Conservation (phyloP, 441 rosid genomes). For the Biscutella laevigata region DNA sequence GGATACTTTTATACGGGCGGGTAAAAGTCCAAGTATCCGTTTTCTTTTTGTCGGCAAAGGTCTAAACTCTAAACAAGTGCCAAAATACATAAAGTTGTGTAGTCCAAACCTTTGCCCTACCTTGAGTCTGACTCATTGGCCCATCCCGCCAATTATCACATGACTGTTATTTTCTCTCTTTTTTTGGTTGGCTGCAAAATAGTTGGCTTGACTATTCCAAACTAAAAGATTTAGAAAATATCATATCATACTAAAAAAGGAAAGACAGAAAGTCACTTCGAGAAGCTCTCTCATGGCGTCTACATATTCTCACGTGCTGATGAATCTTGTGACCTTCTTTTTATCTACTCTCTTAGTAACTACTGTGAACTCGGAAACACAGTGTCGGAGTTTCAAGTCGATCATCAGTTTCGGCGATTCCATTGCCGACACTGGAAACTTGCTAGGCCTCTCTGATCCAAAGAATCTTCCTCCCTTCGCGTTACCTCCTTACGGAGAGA, state of each 20-base stretch:
- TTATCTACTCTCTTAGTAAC: neutral
- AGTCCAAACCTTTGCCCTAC: too few species aligned
- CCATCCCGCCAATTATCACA: too few species aligned
- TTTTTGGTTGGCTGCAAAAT: too few species aligned
- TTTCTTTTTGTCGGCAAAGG: too few species aligned
- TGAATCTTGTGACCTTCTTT: constrained; percentile 2
- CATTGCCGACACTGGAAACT: constrained; percentile 26
- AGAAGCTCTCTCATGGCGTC: constrained; percentile 3
- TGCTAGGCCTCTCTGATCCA: constrained; percentile 16
- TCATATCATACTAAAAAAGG: neutral
- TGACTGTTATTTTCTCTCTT: too few species aligned
- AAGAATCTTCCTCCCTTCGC: constrained; percentile 8
- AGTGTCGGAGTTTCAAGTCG: constrained; percentile 13
- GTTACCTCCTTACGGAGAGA: constrained; percentile 20
- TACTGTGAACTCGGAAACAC: neutral
- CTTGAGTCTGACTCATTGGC: too few species aligned
- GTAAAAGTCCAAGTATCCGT: too few species aligned
- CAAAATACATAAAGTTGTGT: too few species aligned
- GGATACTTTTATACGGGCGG: too few species aligned
- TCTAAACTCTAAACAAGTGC: too few species aligned
- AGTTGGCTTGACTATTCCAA: too few species aligned
- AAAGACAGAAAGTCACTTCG: neutral
- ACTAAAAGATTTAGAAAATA: too few species aligned
- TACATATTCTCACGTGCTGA: neutral
- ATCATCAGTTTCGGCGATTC: constrained; percentile 29